Conservation (phyloP, 257 asterid species). For the Perilla frutescens region DNA sequence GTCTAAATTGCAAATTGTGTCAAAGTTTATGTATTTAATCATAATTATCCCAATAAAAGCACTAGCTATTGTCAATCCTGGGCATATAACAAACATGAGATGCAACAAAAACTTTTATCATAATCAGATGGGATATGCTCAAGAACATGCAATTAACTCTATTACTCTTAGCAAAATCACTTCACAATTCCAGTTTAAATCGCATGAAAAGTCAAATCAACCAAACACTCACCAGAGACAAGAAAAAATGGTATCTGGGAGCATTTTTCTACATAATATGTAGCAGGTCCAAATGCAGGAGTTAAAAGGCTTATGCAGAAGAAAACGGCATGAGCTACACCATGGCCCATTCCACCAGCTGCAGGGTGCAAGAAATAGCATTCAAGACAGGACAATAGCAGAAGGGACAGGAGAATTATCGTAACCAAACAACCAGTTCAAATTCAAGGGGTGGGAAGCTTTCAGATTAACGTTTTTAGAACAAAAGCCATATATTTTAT, state of each 20-base stretch:
- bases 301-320: constrained; percentile 95
- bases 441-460: neutral
- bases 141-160: constrained; percentile 23
- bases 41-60: neutral
- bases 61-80: constrained; percentile 1
- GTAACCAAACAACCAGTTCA: constrained; percentile 15
- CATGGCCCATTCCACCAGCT: constrained; percentile 99
- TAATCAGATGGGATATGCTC: constrained; percentile 4
- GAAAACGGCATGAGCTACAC: constrained; percentile 96
- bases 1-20: no score
- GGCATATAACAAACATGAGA: constrained; percentile 16
- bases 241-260: constrained; percentile 86
- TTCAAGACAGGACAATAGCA: constrained; percentile 25
- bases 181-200: constrained; percentile 6
- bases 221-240: constrained; percentile 69
- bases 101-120: neutral
- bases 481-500: constrained; percentile 5
- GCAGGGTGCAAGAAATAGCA: constrained; percentile 37
- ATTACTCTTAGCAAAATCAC: constrained; percentile 1
- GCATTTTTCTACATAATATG: constrained; percentile 92
- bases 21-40: no score
- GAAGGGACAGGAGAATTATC: constrained; percentile 10
- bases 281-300: constrained; percentile 98
- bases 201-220: constrained; percentile 19
- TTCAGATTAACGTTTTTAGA: neutral